phyloP scores from a whole-genome alignment of 768 basidiomycete genomes.

The Boletus rufocinnamomeus region DNA sequence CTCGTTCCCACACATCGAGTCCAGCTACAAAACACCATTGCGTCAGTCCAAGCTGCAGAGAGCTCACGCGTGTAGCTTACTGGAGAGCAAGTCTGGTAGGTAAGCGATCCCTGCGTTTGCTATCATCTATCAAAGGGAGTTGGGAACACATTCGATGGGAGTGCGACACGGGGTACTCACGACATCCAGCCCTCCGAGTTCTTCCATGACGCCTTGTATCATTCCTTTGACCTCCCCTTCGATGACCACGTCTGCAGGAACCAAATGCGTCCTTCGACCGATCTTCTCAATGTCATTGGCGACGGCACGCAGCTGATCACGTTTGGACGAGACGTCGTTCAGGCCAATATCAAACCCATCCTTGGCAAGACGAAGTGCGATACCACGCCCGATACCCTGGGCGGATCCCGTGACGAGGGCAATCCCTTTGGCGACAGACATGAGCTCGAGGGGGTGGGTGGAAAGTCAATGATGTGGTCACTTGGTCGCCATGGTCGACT shows the following conservation, averaged over 20 bases:
- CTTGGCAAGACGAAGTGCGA: constrained; percentile 36
- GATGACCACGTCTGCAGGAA: constrained; percentile 42
- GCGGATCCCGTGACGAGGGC: constrained; percentile 41
- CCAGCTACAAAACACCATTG: constrained; percentile 26
- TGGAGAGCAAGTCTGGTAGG: neutral
- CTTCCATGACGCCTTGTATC: constrained; percentile 32
- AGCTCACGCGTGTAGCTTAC: neutral
- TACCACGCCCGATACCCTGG: constrained; percentile 30
- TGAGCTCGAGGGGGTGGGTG: neutral
- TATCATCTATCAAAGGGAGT: constrained; percentile 22
- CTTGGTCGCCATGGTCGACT: neutral
- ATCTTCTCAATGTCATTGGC: constrained; percentile 30
- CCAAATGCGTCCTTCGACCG: constrained; percentile 30
- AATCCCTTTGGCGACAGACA: constrained; percentile 30
- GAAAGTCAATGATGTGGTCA: neutral
- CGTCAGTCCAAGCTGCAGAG: neutral
- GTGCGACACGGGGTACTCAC: constrained; percentile 31
- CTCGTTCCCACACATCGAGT: constrained; percentile 42
- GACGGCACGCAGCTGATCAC: constrained; percentile 31
- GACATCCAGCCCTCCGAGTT: constrained; percentile 49
- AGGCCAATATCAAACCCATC: constrained; percentile 37
- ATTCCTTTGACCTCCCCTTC: constrained; percentile 46
- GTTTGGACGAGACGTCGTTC: constrained; percentile 34
- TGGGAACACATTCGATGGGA: neutral
- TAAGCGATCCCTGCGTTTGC: constrained; percentile 26